phyloP scores from a whole-genome alignment of 2,329 filamentous ascomycete species.

The Xylariaceae sp. region DNA sequence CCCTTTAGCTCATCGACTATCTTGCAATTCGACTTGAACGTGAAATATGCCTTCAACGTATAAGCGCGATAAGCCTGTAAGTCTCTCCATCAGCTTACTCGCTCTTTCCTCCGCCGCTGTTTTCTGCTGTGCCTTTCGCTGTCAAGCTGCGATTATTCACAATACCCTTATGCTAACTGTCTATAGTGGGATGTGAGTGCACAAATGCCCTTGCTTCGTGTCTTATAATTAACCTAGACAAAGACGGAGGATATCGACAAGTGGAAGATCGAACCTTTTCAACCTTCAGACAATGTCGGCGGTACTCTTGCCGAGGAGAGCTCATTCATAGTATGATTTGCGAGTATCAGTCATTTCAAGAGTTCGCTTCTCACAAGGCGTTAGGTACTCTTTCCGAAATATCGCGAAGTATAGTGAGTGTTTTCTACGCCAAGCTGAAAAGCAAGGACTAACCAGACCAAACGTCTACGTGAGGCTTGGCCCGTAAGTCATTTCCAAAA shows the following conservation, averaged over 20 bases:
- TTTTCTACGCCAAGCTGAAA: background rate
- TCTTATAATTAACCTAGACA: slow-evolving; percentile 56
- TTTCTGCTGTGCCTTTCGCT: too few species aligned
- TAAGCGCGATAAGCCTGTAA: slow-evolving; percentile 30
- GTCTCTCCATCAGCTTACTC: slow-evolving; percentile 8
- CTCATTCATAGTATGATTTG: slow-evolving; percentile 78
- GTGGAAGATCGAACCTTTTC: slow-evolving; percentile 86
- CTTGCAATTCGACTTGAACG: background rate
- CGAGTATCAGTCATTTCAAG: too few species aligned
- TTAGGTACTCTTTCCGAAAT: slow-evolving; percentile 92
- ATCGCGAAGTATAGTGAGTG: slow-evolving; percentile 80
- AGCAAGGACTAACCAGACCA: too few species aligned
- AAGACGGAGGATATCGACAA: slow-evolving; percentile 97
- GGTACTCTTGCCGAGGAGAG: slow-evolving; percentile 94
- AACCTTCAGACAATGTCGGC: slow-evolving; percentile 79
- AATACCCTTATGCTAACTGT: slow-evolving; percentile 22
- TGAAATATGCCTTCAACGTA: slow-evolving; percentile 37
- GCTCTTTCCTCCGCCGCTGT: too few species aligned
- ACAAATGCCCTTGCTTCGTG: background rate
- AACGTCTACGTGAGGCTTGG: slow-evolving; percentile 80
- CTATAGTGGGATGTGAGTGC: slow-evolving; percentile 30
- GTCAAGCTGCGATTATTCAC: too few species aligned
- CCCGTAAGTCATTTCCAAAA: too few species aligned
- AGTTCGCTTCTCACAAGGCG: too few species aligned
- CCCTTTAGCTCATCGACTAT: background rate